These are phyloP conservation scores for Lachancea meyersii DNA, from an alignment of 805 yeast genomes.

Conservation along the genomic window DNA sequence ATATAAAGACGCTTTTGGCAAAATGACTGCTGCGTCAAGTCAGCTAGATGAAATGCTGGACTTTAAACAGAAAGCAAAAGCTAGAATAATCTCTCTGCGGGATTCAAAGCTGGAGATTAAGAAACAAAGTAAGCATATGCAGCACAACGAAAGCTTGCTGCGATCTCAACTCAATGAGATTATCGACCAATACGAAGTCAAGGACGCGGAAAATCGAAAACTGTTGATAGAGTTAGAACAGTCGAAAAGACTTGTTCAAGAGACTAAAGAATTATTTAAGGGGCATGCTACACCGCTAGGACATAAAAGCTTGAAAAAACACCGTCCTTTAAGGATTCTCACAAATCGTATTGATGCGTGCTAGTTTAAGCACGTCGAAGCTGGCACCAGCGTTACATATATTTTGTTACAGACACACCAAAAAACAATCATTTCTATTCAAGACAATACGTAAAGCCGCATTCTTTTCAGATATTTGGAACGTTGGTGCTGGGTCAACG, in stretches of 20 bases:
- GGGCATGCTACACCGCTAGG: slow-evolving; percentile 1
- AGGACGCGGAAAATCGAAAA: slow-evolving; percentile 2
- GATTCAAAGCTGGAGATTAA: slow-evolving; percentile 1
- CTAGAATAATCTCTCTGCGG: neutral
- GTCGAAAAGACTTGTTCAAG: neutral
- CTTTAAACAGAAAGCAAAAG: slow-evolving; percentile 3
- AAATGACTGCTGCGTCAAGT: neutral
- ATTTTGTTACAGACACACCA: too few species aligned
- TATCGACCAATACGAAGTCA: neutral
- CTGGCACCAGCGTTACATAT: neutral
- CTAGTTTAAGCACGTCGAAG: neutral
- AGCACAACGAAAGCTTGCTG: neutral
- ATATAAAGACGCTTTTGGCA: neutral
- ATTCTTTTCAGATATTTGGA: too few species aligned
- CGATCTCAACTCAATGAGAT: slow-evolving; percentile 1
- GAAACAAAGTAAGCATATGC: neutral
- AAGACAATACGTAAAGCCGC: too few species aligned
- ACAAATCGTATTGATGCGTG: neutral
- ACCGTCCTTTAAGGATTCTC: slow-evolving; percentile 1
- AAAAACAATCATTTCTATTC: too few species aligned
- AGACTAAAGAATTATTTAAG: neutral
- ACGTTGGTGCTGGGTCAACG: too few species aligned
- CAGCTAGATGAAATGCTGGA: slow-evolving; percentile 1
- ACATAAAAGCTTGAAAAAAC: slow-evolving; percentile 1
- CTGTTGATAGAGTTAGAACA: slow-evolving; percentile 1